Base-by-base conservation (phyloP, 805 yeast species). In the Clavispora carvajalis region DNA sequence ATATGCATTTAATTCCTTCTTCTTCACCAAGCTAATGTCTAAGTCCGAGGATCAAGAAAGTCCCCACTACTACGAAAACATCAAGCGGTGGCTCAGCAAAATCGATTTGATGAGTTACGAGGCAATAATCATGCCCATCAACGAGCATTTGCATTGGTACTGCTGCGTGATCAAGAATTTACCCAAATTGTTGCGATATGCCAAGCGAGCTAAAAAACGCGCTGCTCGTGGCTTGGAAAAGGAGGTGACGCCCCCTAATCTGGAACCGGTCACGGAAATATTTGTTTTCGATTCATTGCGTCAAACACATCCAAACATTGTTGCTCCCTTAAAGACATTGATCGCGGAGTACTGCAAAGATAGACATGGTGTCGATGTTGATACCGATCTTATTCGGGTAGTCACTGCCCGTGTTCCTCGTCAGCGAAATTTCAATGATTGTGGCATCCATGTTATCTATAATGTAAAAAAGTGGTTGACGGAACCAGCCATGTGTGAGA, bases 381-480 rank as follows among this genome's bases (percentile, higher is more conserved):
- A 63, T 16, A 67, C 67, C 10, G 58, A 63, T 5, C 71, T 67
- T 33, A 75, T 90, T 17, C 59, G 69, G 33, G 62, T 77, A 35
- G 58, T 67, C 37, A 59, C 67, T 7, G 79, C 80, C 4, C 55
- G 66, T 5, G 93, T 88, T 0, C 96, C 97, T 1, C 79, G 73
- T 43, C 99, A 93, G 55, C 79, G 80, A 22, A 93, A 93, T 58
- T 80, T 82, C 63, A 86, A 89, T 56, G 99, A 93, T 58, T 93
- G 99, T 65, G 99, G 99, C 1, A 78, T 93, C 16, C 96, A 86
- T 62, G 85, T 91, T 2, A 82, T 93, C 12, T 82, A 82, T 50
- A 89, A 85, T 51, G 72, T 82, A 10, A 66, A 69, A 41, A 77
- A 73, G 46, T 80, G 86, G 60, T 66, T 82, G 34, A 63, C 64